These are phyloP conservation scores for Endoconidiophora laricicola DNA, from an alignment of 2,329 filamentous ascomycete genomes.

Conservation along the genomic window DNA sequence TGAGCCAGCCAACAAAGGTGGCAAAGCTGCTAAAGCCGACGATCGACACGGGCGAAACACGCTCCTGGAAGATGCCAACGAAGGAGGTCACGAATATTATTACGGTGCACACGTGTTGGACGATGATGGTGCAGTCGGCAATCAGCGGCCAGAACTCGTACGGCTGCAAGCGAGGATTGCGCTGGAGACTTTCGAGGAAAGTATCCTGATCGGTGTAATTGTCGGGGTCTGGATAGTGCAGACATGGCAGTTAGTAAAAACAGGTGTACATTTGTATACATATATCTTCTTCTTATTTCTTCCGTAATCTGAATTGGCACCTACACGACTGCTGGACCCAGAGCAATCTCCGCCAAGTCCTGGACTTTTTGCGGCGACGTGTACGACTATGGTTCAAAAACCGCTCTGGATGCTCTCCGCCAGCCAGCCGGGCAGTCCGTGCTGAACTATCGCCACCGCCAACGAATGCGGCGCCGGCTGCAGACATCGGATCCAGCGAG, in stretches of 20 bases:
- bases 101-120: conserved; percentile 91
- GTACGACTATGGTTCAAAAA: conserved; percentile 40
- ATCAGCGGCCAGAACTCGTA: conserved; percentile 98
- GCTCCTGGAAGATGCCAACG: conserved; percentile 70
- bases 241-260: neutral
- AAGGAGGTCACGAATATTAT: conserved; percentile 92
- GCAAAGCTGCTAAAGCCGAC: conserved; percentile 70
- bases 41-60: conserved; percentile 77
- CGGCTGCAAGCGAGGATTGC: conserved; percentile 80
- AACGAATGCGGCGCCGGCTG: conserved; percentile 14
- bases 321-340: conserved; percentile 94
- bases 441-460: conserved; percentile 18
- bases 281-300: no score
- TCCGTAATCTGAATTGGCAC: conserved; percentile 18
- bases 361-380: conserved; percentile 50
- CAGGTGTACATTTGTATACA: neutral
- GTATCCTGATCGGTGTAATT: conserved; percentile 97
- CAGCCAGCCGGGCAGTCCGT: conserved; percentile 24
- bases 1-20: conserved; percentile 72
- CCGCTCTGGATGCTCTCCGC: conserved; percentile 24
- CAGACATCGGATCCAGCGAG: conserved; percentile 12
- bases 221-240: conserved; percentile 54
- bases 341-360: conserved; percentile 83
- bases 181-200: conserved; percentile 87
- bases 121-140: conserved; percentile 86